phyloP scores from a whole-genome alignment of 2,329 filamentous ascomycete genomes.

The Ophioceras dolichostomum region DNA sequence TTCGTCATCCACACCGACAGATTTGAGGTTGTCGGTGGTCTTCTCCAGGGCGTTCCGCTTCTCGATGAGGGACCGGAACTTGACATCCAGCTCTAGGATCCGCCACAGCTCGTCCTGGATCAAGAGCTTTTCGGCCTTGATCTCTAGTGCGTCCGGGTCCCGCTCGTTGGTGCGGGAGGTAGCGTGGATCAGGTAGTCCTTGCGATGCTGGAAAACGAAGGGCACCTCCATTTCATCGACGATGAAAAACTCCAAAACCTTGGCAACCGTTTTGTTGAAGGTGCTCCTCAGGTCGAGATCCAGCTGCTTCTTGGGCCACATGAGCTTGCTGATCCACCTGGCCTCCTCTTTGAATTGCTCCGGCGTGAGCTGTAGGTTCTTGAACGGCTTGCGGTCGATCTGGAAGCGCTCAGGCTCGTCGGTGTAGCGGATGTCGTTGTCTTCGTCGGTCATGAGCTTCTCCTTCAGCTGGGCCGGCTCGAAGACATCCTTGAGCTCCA shows the following conservation, averaged over 20 bases:
- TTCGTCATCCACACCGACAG: conserved; percentile 50
- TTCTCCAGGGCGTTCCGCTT: conserved; percentile 79
- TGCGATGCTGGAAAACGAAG: conserved; percentile 95
- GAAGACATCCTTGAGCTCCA: conserved; percentile 96
- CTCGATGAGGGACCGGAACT: conserved; percentile 85
- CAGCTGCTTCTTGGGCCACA: conserved; percentile 79
- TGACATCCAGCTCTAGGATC: conserved; percentile 87
- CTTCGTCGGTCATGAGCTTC: conserved; percentile 88
- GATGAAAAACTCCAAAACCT: conserved; percentile 91
- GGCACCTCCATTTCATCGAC: conserved; percentile 91
- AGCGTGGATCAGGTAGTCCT: conserved; percentile 92
- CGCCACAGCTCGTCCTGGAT: conserved; percentile 93
- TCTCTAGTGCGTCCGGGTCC: conserved; percentile 59
- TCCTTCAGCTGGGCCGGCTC: conserved; percentile 91
- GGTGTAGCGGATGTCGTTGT: conserved; percentile 76
- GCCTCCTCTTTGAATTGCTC: conserved; percentile 87
- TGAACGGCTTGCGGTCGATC: conserved; percentile 79
- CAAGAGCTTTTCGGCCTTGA: conserved; percentile 75
- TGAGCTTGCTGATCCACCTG: conserved; percentile 78
- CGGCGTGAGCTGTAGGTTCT: conserved; percentile 63
- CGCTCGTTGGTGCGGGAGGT: conserved; percentile 53
- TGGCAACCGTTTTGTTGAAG: conserved; percentile 78
- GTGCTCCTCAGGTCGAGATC: conserved; percentile 61
- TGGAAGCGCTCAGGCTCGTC: conserved; percentile 95
- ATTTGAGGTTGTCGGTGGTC: conserved; percentile 62